These are phyloP conservation scores for Diddensiella caesifluorescens DNA, from an alignment of 805 yeast species.

Conservation along the genomic window DNA sequence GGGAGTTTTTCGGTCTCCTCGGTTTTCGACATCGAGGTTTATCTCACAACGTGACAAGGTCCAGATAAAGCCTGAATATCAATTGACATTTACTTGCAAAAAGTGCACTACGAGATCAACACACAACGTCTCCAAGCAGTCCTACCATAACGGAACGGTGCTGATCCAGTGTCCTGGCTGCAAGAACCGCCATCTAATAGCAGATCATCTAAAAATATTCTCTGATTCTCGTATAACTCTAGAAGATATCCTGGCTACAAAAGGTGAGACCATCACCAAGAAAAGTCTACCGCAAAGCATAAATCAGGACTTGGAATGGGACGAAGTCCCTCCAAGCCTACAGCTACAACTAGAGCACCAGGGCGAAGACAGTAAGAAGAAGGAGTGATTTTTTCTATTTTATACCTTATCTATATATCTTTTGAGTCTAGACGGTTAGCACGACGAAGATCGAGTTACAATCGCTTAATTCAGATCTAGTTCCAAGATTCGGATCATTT, in stretches of 20 bases:
- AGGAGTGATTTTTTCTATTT: not conserved
- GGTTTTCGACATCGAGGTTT: too few species aligned
- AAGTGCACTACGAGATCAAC: slow-evolving; percentile 77
- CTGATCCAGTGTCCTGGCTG: slow-evolving; percentile 91
- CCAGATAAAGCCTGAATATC: slow-evolving; percentile 56
- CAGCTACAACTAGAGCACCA: not conserved
- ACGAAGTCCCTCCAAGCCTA: slow-evolving; percentile 18
- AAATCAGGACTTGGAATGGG: slow-evolving; percentile 29
- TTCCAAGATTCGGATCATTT: slow-evolving; percentile 27
- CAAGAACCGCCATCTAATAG: slow-evolving; percentile 79
- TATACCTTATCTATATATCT: slow-evolving; percentile 5
- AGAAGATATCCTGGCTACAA: slow-evolving; percentile 67
- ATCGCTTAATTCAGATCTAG: slow-evolving; percentile 22
- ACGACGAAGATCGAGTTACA: not conserved
- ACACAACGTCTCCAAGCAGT: slow-evolving; percentile 89
- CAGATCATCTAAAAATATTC: slow-evolving; percentile 81
- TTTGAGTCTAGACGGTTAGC: slow-evolving; percentile 1
- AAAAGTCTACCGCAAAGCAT: slow-evolving; percentile 5
- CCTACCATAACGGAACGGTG: slow-evolving; percentile 81
- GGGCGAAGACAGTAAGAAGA: not conserved
- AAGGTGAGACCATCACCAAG: slow-evolving; percentile 70
- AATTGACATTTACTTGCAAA: slow-evolving; percentile 91
- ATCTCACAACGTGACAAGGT: too few species aligned
- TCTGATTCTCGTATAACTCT: slow-evolving; percentile 72
- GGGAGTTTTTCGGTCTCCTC: too few species aligned